Base-by-base conservation (phyloP, 1,284 basidiomycete species). In the Hemileia vastatrix region DNA sequence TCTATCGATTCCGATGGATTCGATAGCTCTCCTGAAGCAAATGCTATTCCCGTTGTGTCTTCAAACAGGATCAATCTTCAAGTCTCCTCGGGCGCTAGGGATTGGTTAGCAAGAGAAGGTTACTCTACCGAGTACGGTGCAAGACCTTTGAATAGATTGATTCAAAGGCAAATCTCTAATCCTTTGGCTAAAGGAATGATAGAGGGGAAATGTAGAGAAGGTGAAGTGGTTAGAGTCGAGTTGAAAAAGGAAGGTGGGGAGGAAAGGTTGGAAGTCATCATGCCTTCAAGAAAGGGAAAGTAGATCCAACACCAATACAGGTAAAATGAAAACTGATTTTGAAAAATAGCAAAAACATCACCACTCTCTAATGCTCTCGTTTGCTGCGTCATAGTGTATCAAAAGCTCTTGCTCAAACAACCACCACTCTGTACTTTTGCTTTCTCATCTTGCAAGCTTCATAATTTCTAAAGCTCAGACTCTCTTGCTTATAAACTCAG, bases 91-190 rank as follows among this genome's bases (percentile, higher is more conserved):
- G 77, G 76, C 0, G 86, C 88, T 2, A 78, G 79, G 45, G 79
- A 81, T 3, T 91, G 87, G 87, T 80, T 96, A 3, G 87, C 86
- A 0, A 72, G 82, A 65, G 79, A 84, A 59, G 92, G 92, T 0
- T 94, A 90, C 76, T 88, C 88, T 9, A 84, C 90, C 53, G 76
- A 85, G 19, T 96, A 91, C 75, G 81, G 92, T 18, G 92, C 91
- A 0, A 80, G 92, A 31, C 86, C 88, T 4, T 59, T 76, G 13
- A 70, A 68, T 24, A 64, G 75, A 23, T 56, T 74, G 18, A 66
- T 76, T 36, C 68, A 67, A 51, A 70, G 68, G 60, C 47, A 67
- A 40, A 56, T 75, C 1, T 61, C 72, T 5, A 69, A 67, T 40
- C 70, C 69, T 43, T 75, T 1, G 68, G n/a, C 69, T 5, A 62